Evolutionary conservation across 768 basidiomycete genomes (phyloP), one percentile per base, ranked within the genome.

Genomic region (Cystofilobasidium ferigula): DNA sequence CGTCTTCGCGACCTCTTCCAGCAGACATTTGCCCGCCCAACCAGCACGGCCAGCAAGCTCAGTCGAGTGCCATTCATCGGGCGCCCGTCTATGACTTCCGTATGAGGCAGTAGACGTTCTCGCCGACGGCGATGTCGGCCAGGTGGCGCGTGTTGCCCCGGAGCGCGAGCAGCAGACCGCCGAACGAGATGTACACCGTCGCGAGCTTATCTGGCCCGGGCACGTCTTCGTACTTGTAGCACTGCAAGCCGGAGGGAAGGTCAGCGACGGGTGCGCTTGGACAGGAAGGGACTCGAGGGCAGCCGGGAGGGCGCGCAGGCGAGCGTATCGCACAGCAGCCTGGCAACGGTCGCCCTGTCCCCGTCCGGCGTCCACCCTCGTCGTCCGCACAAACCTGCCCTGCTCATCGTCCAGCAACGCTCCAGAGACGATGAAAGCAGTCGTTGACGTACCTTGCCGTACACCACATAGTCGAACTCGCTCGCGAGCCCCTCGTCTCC

Each of bases 381-480:
- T n/a, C n/a, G n/a, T n/a, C n/a, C n/a, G n/a, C n/a, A n/a, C n/a
- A n/a, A n/a, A n/a, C n/a, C n/a, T n/a, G n/a, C n/a, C n/a, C n/a
- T n/a, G 40, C 10, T 10, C 40, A 10, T 42, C 40, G 40, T 10
- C 40, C 10, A 42, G 20, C 40, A 42, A 20, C 10, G 40, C 10
- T 10, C 10, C 20, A 10, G 40, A 42, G 22, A 12, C 7, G 14
- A 40, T 26, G 53, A 28, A 13, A 13, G 0, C 3, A 9, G 30
- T n/a, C n/a, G n/a, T n/a, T n/a, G 35, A 71, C 79, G 70, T 70
- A 93, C 91, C 85, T 93, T 98, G 36, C 94, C 94, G 75, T 89
- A 92, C 92, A 97, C 97, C 70, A 99, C 94, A 79, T 98, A 99
- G 73, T 97, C 93, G 73, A 91, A 99, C 70, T 98, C 92, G 66